Evolutionary conservation across 202 grass and related monocot genomes (phyloP).

Genomic region (Brachypodium distachyon): DNA sequence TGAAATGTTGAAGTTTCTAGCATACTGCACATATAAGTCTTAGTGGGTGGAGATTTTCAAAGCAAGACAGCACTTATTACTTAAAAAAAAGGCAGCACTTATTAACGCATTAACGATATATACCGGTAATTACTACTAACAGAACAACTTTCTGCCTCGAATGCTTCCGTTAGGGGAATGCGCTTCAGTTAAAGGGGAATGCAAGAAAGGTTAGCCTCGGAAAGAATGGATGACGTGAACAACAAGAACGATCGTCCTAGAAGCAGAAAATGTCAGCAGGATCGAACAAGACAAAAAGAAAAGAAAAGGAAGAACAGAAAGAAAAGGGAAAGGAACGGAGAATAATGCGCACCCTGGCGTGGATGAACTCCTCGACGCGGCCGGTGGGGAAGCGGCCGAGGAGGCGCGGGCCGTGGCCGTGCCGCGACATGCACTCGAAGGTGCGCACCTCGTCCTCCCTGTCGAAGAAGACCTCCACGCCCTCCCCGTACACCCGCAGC

Average conservation of each 20-base stretch:
- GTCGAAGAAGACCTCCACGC: constrained; percentile 59
- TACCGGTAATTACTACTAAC: neutral
- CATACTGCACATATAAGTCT: neutral
- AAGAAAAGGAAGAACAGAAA: neutral
- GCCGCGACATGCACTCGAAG: constrained; percentile 73
- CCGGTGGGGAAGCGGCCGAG: constrained; percentile 81
- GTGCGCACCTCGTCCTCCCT: constrained; percentile 57
- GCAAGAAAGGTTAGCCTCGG: neutral
- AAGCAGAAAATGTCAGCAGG: neutral
- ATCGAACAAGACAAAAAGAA: neutral
- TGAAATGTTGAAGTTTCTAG: constrained; percentile 3
- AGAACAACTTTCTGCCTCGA: neutral
- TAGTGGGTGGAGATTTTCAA: constrained; percentile 16
- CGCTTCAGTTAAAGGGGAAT: too few relatives aligned
- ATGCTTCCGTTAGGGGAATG: too few relatives aligned
- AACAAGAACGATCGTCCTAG: neutral
- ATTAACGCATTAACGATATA: too few relatives aligned
- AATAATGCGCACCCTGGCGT: constrained; percentile 31
- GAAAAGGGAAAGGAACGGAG: neutral
- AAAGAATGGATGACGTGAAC: neutral
- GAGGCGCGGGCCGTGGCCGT: constrained; percentile 72
- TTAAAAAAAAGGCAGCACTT: too few relatives aligned
- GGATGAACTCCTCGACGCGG: constrained; percentile 98
- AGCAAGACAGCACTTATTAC: neutral
- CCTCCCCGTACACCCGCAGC: constrained; percentile 57